Base-by-base conservation (phyloP, 148 eudicot species). In the Cornus suecica region DNA sequence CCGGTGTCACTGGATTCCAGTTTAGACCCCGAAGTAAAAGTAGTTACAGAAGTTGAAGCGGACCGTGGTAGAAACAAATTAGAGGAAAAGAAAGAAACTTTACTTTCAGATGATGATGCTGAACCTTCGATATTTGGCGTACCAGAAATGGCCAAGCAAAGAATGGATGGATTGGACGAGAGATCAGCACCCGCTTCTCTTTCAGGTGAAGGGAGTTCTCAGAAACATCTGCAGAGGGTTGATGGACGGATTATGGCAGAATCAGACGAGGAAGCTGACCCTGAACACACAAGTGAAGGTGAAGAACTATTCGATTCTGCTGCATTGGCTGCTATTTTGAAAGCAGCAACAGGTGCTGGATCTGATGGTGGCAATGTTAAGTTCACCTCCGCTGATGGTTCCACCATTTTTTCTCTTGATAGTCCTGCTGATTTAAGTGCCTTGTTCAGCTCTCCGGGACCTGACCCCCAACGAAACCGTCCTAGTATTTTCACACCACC, bases 221-320 rank as follows among this genome's bases (percentile, higher is more conserved):
- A 68, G 48, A 65, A 66, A 71, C 69, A 74, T 63, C 29, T 29
- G 10, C 64, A 27, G 67, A 71, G 16, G 61, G 65, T 37, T 23
- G 83, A 71, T 32, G 54, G 68, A 45, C 45, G 16, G 62, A 42
- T 75, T 15, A 11, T 16, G 8, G 66, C 66, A 11, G 76, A 73
- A 52, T 82, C 63, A 1, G 70, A 73, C 0, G 58, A 70, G 5
- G 74, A 58, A 23, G 75, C 71, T 48, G 71, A 77, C 5, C 29
- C 69, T 10, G n/a, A 62, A 62, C 63, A 4, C n/a, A 75, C 75
- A 65, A 41, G 8, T 70, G 69, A 76, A 32, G 76, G n/a, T 25
- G 60, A 73, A 61, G 74, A 78, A 68, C 7, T 74, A 28, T 68
- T 67, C 54, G 75, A 75, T 82, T 45, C 81, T 25, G 65, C 64